Evolutionary conservation across 1,284 basidiomycete genomes (phyloP).

Genomic region (Schizopora paradoxa): DNA sequence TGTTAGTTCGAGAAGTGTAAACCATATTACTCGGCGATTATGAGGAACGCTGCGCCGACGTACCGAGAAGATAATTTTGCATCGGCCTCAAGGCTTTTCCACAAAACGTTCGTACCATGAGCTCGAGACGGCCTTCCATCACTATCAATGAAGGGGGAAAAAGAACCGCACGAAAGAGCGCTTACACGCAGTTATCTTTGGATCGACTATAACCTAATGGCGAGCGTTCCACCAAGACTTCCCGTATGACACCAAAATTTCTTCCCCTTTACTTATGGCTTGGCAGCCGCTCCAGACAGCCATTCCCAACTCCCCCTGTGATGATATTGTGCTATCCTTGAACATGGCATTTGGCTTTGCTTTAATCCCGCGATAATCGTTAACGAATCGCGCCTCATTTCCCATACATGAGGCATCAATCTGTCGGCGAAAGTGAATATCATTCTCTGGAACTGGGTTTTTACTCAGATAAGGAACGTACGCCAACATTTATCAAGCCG

Average conservation of each 20-base stretch:
- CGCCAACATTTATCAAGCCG: conserved; percentile 48
- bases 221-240: conserved; percentile 81
- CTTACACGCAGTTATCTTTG: no score
- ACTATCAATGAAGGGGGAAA: no score
- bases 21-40: no score
- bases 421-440: conserved; percentile 31
- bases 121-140: no score
- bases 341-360: conserved; percentile 73
- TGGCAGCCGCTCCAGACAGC: conserved; percentile 61
- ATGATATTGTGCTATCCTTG: conserved; percentile 47
- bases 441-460: background rate
- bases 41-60: no score
- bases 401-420: conserved; percentile 71
- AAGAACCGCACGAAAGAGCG: no score
- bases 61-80: no score
- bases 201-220: no score
- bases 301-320: conserved; percentile 69
- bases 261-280: conserved; percentile 73
- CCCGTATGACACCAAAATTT: conserved; percentile 89
- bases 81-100: no score
- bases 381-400: conserved; percentile 84
- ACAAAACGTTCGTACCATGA: no score
- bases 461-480: conserved; percentile 23
- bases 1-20: no score
- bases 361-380: conserved; percentile 77